Base-by-base conservation (phyloP, 2,329 filamentous ascomycete genomes). In the Rutstroemia sp. region DNA sequence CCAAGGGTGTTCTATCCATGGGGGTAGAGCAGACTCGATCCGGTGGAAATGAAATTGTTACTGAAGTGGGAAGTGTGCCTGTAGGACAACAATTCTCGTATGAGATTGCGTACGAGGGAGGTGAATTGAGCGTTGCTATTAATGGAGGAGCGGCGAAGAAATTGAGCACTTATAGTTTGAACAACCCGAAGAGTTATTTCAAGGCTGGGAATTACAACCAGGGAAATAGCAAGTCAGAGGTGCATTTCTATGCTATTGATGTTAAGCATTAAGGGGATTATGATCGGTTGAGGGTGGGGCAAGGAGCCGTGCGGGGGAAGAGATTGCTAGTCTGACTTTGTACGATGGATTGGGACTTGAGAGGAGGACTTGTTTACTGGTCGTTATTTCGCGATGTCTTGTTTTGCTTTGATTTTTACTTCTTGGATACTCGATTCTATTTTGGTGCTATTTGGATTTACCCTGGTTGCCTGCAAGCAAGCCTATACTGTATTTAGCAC, bases 141-240 rank as follows among this genome's bases (percentile, higher is more conserved):
- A 69, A 72, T 58, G 68, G 65, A 2, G 64, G 54, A 2, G n/a
- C 57, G 3, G 48, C 60, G 21, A 60, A 66, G 57, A 60, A 56
- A 3, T 55, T 71, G 23, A 59, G 59, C 54, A 70, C 68, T 1
- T 68, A 65, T 47, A 54, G 65, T 8, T 62, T 71, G 17, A 59
- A 67, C 51, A 60, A 57, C 4, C 70, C 71, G 3, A 50, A 57
- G 16, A 71, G 69, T 58, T 73, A 72, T 59, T 73, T 72, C 65
- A 73, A 73, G 65, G 68, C 61, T 6, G 70, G 71, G 27, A 71
- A 72, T 54, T 73, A 73, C 56, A 72, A 72, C 58, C 70, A 73
- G 58, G 61, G 60, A 6, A 39, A 57, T 45, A 57, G 48, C 34
- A 51, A 57, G 23, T 50, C 40, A 34, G 60, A 60, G 42, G 60